These are phyloP conservation scores for Phaeosphaeriaceae sp. DNA, from an alignment of 2,329 filamentous ascomycete genomes.

Conservation along the genomic window DNA sequence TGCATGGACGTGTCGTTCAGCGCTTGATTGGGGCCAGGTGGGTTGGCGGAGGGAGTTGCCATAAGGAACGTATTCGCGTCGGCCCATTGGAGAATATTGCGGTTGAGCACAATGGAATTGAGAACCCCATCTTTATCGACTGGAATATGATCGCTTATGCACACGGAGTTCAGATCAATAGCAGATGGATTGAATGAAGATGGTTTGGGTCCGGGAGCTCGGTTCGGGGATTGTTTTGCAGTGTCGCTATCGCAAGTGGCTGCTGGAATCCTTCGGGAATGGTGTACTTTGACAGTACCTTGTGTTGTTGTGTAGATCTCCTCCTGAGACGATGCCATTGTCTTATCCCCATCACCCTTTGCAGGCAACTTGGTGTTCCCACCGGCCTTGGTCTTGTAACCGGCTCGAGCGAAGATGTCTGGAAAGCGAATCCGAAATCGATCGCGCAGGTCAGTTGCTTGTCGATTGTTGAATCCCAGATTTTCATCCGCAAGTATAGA, in stretches of 20 bases:
- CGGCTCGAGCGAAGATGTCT: conserved; percentile 61
- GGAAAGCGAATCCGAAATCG: conserved; percentile 67
- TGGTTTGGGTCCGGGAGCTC: not conserved
- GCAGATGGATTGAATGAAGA: not conserved
- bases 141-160: conserved; percentile 24
- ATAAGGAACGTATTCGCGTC: conserved; percentile 31
- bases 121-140: conserved; percentile 30
- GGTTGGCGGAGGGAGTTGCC: conserved; percentile 1
- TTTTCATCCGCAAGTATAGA: conserved; percentile 63
- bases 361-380: conserved; percentile 10
- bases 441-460: conserved; percentile 65
- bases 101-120: conserved; percentile 44
- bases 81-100: conserved; percentile 50
- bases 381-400: conserved; percentile 44
- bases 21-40: not conserved
- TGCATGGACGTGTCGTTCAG: conserved; percentile 10
- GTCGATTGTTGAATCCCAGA: conserved; percentile 59
- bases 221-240: not conserved
- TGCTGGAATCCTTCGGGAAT: not conserved
- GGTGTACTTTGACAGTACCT: not conserved
- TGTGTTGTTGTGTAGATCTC: not conserved
- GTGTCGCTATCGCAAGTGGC: not conserved
- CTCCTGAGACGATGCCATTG: not conserved
- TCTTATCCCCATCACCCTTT: not conserved
- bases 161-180: conserved; percentile 12